Evolutionary conservation across 345 rosid species (phyloP).

Genomic region (Luvunga scandens): DNA sequence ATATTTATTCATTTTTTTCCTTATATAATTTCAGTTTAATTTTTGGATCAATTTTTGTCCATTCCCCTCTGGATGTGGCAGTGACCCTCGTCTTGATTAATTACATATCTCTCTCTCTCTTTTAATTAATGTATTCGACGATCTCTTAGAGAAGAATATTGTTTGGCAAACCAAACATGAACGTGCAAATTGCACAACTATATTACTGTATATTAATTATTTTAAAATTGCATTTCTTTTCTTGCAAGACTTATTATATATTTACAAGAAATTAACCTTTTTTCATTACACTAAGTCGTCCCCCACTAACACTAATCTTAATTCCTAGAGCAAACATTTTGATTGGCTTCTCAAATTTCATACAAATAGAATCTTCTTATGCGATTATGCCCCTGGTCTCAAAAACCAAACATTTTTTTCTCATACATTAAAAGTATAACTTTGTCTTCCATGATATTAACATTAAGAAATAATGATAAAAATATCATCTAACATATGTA

Average conservation of each 20-base stretch:
- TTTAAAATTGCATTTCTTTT: constrained; percentile 24
- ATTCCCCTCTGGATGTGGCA: constrained; percentile 3
- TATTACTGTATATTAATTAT: too few relatives aligned
- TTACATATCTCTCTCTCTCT: background rate
- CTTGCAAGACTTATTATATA: constrained; percentile 31
- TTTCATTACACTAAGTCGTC: constrained; percentile 4
- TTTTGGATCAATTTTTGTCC: constrained; percentile 5
- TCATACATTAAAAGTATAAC: background rate
- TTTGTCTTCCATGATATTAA: background rate
- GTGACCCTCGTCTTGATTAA: background rate
- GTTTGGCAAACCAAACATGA: constrained; percentile 32
- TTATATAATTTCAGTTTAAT: background rate
- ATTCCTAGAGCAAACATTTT: background rate
- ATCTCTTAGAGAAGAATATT: background rate
- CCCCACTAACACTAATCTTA: constrained; percentile 9
- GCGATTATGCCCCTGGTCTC: background rate
- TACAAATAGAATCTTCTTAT: background rate
- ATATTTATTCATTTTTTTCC: background rate
- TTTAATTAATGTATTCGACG: background rate
- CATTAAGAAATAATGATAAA: background rate
- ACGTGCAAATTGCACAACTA: constrained; percentile 3
- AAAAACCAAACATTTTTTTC: background rate
- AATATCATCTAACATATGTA: background rate
- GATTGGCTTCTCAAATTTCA: background rate
- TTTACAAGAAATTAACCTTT: background rate